Evolutionary conservation across 495 filamentous ascomycete genomes (phyloP).

Genomic region (Trichoderma gamsii): DNA sequence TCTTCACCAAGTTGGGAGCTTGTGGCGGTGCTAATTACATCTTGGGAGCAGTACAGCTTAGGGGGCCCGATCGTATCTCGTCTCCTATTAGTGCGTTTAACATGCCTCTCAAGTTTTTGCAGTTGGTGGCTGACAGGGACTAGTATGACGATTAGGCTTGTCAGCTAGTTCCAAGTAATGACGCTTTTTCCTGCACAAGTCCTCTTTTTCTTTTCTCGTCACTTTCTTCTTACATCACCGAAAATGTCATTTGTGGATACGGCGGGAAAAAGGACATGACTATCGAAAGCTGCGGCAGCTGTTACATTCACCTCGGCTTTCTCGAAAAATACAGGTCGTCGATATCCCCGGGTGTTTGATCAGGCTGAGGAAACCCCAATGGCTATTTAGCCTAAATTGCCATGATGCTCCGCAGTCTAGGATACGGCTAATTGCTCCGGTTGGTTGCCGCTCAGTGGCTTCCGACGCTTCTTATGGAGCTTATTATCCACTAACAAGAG

Average conservation of each 20-base stretch:
- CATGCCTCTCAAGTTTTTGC: not conserved
- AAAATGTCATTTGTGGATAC: slow-evolving; percentile 16
- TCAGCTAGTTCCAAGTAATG: not conserved
- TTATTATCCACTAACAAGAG: not conserved
- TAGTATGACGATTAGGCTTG: not conserved
- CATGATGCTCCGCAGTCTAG: not conserved
- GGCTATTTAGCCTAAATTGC: slow-evolving; percentile 5
- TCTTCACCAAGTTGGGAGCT: not conserved
- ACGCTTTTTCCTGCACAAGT: not conserved
- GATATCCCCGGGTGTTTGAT: slow-evolving; percentile 4
- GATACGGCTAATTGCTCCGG: slow-evolving; percentile 13
- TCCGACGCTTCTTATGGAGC: not conserved
- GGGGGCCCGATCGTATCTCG: not conserved
- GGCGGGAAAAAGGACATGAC: slow-evolving; percentile 15
- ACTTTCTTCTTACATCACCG: slow-evolving; percentile 19
- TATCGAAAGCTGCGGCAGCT: slow-evolving; percentile 13
- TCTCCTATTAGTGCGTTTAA: not conserved
- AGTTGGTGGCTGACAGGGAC: not conserved
- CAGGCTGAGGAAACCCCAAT: not conserved
- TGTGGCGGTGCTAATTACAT: not conserved
- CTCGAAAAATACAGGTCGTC: not conserved
- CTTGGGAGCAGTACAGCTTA: not conserved
- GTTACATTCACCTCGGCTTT: not conserved
- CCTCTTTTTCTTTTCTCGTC: not conserved
- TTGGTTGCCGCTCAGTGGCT: slow-evolving; percentile 6